Evolutionary conservation across 176 grass and related monocot species (phyloP).

Genomic region (Musa schizocarpa): DNA sequence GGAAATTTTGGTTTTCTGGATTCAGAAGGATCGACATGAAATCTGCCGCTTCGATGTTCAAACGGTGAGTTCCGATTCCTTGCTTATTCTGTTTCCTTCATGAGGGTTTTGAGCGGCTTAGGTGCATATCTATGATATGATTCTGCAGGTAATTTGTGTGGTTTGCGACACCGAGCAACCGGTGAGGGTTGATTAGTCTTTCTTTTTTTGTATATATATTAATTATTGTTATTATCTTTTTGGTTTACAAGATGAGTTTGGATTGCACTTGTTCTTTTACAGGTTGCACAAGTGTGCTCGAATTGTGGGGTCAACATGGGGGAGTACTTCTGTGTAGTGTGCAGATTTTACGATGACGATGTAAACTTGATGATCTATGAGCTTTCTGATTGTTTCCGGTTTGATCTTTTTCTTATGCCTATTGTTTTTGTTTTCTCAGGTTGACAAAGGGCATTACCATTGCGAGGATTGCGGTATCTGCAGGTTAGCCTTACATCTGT

Average conservation of each 20-base stretch:
- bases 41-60: slow-evolving; percentile 50
- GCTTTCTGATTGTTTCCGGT: not conserved
- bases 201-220: not conserved
- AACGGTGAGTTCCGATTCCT: slow-evolving; percentile 27
- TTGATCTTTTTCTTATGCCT: slow-evolving; percentile 3
- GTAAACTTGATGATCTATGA: slow-evolving; percentile 25
- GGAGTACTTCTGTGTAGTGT: slow-evolving; percentile 67
- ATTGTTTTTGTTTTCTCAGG: slow-evolving; percentile 10
- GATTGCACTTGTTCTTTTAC: not conserved
- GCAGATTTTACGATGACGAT: slow-evolving; percentile 78
- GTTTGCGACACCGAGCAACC: slow-evolving; percentile 79
- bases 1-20: not conserved
- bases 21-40: slow-evolving; percentile 70
- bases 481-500: slow-evolving; percentile 31
- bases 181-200: not conserved
- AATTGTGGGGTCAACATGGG: slow-evolving; percentile 88
- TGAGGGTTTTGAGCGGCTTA: not conserved
- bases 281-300: slow-evolving; percentile 57
- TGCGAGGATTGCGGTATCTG: slow-evolving; percentile 86
- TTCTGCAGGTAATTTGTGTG: slow-evolving; percentile 54
- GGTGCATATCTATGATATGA: not conserved
- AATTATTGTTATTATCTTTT: not conserved
- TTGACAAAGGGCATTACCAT: slow-evolving; percentile 67
- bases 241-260: not conserved
- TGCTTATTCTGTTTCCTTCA: not conserved